phyloP scores from a whole-genome alignment of 2,329 filamentous ascomycete genomes.

The Fonsecaea erecta region DNA sequence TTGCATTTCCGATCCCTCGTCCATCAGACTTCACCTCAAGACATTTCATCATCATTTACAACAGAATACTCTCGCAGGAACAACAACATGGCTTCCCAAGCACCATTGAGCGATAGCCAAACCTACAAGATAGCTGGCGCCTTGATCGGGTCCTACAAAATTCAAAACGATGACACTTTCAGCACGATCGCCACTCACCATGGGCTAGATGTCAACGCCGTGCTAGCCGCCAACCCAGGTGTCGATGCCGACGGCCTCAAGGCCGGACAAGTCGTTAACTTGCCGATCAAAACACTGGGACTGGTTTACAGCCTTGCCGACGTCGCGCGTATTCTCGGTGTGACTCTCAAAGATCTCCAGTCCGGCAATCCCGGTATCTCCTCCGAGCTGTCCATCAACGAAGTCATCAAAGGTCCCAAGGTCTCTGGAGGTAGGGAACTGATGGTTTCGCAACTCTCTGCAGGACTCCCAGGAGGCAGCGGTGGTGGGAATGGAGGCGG shows the following conservation, averaged over 20 bases:
- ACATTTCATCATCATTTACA: not conserved
- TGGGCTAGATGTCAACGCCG: conserved; percentile 12
- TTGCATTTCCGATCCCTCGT: not conserved
- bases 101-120: not conserved
- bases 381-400: not conserved
- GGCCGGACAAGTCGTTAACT: conserved; percentile 20
- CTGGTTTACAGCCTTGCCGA: conserved; percentile 21
- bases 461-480: conserved; percentile 16
- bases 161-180: conserved; percentile 28
- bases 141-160: conserved; percentile 21
- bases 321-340: conserved; percentile 7
- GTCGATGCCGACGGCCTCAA: conserved; percentile 24
- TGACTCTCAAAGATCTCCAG: conserved; percentile 1
- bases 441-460: not conserved
- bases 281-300: not conserved
- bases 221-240: conserved; percentile 27
- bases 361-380: not conserved
- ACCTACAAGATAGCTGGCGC: conserved; percentile 11
- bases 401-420: conserved; percentile 1
- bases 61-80: not conserved
- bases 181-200: conserved; percentile 18
- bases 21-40: not conserved
- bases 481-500: conserved; percentile 25
- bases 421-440: not conserved
- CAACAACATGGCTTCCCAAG: not conserved